A percentile compares a stretch with the other conserved stretches of the same genome.
Evolutionary conservation across 106 monocot genomes (phyloP).

Genomic region (Acorus calamus): DNA sequence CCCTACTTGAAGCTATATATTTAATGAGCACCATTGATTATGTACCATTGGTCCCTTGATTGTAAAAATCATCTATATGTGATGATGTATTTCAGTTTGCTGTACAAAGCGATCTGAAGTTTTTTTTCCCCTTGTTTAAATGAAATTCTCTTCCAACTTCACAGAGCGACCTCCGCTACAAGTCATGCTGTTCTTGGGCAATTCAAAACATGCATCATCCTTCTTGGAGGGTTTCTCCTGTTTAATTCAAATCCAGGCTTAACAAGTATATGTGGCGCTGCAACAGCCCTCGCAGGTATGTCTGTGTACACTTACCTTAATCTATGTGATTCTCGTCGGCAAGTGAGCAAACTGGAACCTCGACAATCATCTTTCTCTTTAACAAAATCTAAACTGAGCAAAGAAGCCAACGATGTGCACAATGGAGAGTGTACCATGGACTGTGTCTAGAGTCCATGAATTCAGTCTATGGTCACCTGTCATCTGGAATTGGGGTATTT

Average conservation of each 20-base stretch:
- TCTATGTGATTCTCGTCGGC: slow-evolving; percentile 23
- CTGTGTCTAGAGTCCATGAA: slow-evolving; percentile 11
- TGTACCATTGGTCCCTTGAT: too few species aligned
- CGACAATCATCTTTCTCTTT: slow-evolving; percentile 18
- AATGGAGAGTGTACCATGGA: slow-evolving; percentile 10
- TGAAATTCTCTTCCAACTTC: not conserved
- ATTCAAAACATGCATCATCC: slow-evolving; percentile 77
- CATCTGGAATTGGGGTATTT: too few species aligned
- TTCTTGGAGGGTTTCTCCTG: slow-evolving; percentile 53
- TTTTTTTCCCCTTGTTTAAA: too few species aligned
- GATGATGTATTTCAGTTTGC: too few species aligned
- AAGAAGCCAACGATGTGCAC: slow-evolving; percentile 17
- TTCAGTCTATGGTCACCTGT: not conserved
- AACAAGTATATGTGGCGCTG: slow-evolving; percentile 44
- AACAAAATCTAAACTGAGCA: slow-evolving; percentile 26
- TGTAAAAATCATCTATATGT: too few species aligned
- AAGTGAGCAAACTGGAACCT: slow-evolving; percentile 19
- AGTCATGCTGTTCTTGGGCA: slow-evolving; percentile 77
- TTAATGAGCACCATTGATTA: not conserved
- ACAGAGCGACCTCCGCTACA: slow-evolving; percentile 65
- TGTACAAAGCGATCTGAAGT: too few species aligned
- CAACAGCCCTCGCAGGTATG: slow-evolving; percentile 52
- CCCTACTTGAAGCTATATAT: not conserved
- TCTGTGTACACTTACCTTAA: slow-evolving; percentile 56
- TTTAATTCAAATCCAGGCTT: slow-evolving; percentile 61